Conservation (phyloP, 768 basidiomycete genomes). For the Rhizopogon rudus region DNA sequence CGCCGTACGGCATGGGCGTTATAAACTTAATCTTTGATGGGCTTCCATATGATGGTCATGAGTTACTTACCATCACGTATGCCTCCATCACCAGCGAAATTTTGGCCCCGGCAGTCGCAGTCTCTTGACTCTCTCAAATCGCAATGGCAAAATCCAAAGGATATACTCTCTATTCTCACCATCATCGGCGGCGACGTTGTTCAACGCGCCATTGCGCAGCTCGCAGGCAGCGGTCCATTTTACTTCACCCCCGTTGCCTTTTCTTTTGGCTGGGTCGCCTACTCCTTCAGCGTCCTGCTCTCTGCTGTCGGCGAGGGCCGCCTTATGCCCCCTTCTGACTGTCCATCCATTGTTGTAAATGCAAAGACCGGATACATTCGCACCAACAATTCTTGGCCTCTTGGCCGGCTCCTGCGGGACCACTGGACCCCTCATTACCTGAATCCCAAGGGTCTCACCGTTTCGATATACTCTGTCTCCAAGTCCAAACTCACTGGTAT, state of each 20-base stretch:
- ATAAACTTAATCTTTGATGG: no score
- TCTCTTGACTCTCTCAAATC: background rate
- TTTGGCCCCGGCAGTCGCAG: background rate
- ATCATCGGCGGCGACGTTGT: background rate
- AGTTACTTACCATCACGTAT: background rate
- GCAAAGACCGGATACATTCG: constrained; percentile 18
- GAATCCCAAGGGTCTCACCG: constrained; percentile 11
- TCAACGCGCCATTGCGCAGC: background rate
- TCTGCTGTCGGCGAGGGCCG: background rate
- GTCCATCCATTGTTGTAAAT: background rate
- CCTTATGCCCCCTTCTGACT: background rate
- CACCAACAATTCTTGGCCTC: constrained; percentile 22
- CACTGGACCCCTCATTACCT: constrained; percentile 5
- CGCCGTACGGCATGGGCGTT: no score
- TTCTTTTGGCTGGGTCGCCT: constrained; percentile 30
- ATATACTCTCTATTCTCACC: background rate
- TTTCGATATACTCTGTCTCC: constrained; percentile 16
- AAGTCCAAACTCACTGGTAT: constrained; percentile 10
- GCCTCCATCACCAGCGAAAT: background rate
- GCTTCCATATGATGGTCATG: no score
- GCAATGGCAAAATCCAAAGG: background rate
- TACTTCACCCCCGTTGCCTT: constrained; percentile 25
- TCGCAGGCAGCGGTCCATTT: background rate
- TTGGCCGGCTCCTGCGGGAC: constrained; percentile 26
- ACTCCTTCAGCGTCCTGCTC: constrained; percentile 21